These are phyloP conservation scores for Globisporangium parvum DNA, from an alignment of 352 stramenopile genomes.

Conservation along the genomic window DNA sequence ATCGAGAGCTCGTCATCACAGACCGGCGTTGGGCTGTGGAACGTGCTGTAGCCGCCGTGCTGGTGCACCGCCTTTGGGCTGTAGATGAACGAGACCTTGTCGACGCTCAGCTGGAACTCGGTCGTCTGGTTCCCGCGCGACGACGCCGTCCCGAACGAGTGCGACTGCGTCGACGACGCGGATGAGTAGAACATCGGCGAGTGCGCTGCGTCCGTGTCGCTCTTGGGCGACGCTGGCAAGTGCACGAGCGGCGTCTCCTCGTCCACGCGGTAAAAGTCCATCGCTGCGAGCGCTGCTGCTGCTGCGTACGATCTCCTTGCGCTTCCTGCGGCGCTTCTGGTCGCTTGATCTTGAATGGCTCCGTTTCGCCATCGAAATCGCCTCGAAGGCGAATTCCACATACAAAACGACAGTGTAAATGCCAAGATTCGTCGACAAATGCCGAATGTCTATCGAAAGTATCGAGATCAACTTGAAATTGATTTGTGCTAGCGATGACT, in stretches of 20 bases:
- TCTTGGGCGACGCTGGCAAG: conserved; percentile 27
- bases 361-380: too few species aligned
- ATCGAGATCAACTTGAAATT: too few species aligned
- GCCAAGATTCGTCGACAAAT: too few species aligned
- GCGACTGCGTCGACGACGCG: conserved; percentile 12
- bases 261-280: conserved; percentile 40
- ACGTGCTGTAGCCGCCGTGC: conserved; percentile 36
- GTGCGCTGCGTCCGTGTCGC: conserved; percentile 14
- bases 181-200: conserved; percentile 16
- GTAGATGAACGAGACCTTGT: conserved; percentile 81
- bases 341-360: too few species aligned
- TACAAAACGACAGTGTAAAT: too few species aligned
- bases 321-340: not conserved
- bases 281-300: conserved; percentile 2
- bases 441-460: too few species aligned
- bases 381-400: too few species aligned
- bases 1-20: conserved; percentile 72
- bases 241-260: conserved; percentile 35
- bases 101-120: conserved; percentile 66
- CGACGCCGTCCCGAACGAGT: conserved; percentile 9
- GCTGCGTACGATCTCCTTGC: not conserved
- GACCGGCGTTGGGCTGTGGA: conserved; percentile 29
- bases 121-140: conserved; percentile 24
- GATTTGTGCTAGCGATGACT: too few species aligned
- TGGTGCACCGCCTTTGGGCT: conserved; percentile 39